phyloP scores from a whole-genome alignment of 2,329 filamentous ascomycete species.

The Beauveria bassiana region DNA sequence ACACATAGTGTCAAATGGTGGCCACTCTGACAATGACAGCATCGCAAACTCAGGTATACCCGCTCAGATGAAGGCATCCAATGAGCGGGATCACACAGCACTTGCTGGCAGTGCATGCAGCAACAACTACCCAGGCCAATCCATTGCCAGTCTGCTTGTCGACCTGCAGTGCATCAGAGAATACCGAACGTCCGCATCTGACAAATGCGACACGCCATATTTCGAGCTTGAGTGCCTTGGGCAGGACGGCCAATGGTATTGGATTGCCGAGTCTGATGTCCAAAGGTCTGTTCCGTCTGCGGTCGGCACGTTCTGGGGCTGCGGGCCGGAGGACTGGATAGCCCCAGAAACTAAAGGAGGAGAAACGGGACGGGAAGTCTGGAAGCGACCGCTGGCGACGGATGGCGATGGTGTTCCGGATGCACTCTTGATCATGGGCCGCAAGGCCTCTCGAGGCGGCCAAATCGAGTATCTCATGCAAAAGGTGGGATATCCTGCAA shows the following conservation, averaged over 20 bases:
- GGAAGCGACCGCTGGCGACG: not conserved
- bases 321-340: not conserved
- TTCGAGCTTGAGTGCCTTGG: not conserved
- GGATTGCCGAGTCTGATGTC: not conserved
- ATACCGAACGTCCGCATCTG: not conserved
- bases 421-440: not conserved
- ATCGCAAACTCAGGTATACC: not conserved
- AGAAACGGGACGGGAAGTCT: not conserved
- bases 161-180: not conserved
- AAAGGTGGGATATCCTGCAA: conserved; percentile 1
- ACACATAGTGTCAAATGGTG: not conserved
- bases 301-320: conserved; percentile 2
- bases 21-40: not conserved
- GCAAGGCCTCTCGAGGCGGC: not conserved
- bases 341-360: not conserved
- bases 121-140: not conserved
- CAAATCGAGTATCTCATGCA: not conserved
- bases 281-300: not conserved
- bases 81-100: not conserved
- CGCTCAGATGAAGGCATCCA: not conserved
- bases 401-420: not conserved
- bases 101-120: not conserved
- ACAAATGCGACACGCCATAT: not conserved
- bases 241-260: conserved; percentile 1
- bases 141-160: not conserved